A percentile compares a stretch with the other conserved stretches of the same genome.
Evolutionary conservation across 257 asterid genomes (phyloP).

Genomic region (Solanum megistacrolobum): DNA sequence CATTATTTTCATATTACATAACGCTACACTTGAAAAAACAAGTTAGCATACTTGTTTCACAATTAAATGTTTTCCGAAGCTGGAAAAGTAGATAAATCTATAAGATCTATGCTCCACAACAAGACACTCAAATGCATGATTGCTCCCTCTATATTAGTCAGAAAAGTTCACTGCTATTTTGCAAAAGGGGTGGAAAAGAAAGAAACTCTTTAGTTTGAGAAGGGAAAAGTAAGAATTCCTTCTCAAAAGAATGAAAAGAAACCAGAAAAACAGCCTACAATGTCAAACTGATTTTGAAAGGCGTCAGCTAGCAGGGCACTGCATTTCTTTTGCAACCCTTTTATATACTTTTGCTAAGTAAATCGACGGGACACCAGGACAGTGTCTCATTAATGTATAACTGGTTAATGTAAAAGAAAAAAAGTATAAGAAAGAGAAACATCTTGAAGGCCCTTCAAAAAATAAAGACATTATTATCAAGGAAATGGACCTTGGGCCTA

Average conservation of each 20-base stretch:
- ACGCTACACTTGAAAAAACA: neutral
- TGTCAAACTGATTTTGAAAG: neutral
- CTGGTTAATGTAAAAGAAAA: neutral
- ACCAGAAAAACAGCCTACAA: neutral
- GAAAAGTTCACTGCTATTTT: neutral
- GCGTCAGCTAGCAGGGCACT: neutral
- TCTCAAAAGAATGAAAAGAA: neutral
- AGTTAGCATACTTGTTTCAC: neutral
- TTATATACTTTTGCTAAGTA: neutral
- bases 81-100: neutral
- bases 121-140: neutral
- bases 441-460: neutral
- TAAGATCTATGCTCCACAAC: neutral
- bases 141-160: neutral
- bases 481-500: neutral
- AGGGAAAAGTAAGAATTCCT: neutral
- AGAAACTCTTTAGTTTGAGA: neutral
- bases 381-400: neutral
- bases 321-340: neutral
- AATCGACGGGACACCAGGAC: neutral
- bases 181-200: neutral
- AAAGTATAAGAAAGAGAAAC: neutral
- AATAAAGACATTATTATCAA: neutral
- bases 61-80: neutral
- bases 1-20: neutral